phyloP scores from a whole-genome alignment of 805 yeast species.

The Zygoascus tannicola region DNA sequence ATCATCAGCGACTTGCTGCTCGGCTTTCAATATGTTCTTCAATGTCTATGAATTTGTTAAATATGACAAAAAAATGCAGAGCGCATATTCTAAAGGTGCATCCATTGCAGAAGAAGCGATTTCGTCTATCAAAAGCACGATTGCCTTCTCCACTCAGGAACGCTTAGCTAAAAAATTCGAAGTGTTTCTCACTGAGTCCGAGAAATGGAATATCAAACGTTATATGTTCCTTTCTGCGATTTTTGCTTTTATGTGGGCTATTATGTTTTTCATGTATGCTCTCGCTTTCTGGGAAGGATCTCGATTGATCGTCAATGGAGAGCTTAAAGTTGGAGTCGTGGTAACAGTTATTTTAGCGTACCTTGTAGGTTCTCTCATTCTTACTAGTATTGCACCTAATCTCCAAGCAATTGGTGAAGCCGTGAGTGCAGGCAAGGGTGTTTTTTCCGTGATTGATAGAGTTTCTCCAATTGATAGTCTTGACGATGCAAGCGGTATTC shows the following conservation, averaged over 20 bases:
- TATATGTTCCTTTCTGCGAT: conserved; percentile 26
- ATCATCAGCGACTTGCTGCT: conserved; percentile 13
- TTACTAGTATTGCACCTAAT: conserved; percentile 35
- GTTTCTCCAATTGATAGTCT: conserved; percentile 32
- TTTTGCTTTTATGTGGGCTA: conserved; percentile 31
- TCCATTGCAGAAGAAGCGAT: conserved; percentile 35
- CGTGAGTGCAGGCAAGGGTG: conserved; percentile 32
- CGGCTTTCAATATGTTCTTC: conserved; percentile 26
- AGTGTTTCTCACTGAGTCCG: conserved; percentile 21
- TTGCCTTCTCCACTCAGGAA: conserved; percentile 35
- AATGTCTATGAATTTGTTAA: conserved; percentile 22
- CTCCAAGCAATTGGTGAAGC: conserved; percentile 32
- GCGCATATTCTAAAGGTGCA: conserved; percentile 26
- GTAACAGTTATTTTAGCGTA: conserved; percentile 32
- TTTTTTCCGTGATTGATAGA: conserved; percentile 37
- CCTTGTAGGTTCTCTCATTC: conserved; percentile 35
- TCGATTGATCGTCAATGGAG: conserved; percentile 28
- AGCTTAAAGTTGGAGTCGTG: conserved; percentile 27
- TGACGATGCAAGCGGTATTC: conserved; percentile 21
- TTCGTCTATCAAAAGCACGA: conserved; percentile 34
- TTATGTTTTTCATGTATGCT: conserved; percentile 31
- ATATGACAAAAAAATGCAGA: conserved; percentile 17
- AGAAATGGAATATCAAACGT: conserved; percentile 19
- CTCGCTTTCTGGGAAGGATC: conserved; percentile 37
- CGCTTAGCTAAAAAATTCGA: conserved; percentile 28